Conservation (phyloP, 371 early-diverging fungal genomes). For the Fennellomyces sp. region DNA sequence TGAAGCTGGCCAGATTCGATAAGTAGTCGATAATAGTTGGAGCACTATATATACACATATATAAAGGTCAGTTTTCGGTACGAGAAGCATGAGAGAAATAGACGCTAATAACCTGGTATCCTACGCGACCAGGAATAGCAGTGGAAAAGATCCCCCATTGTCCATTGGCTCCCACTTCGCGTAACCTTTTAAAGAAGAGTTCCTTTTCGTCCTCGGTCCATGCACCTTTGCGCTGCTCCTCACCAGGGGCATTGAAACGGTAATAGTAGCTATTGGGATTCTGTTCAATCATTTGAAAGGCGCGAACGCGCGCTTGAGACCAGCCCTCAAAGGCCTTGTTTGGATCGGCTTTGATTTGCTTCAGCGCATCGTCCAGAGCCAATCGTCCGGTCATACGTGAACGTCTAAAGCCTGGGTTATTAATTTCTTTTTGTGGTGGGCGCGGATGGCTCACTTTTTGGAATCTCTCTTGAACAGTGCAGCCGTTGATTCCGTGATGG, state of each 20-base stretch:
- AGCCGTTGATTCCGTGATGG: not conserved
- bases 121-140: constrained; percentile 92
- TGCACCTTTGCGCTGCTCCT: constrained; percentile 85
- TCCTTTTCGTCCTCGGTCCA: constrained; percentile 84
- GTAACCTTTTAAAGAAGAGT: constrained; percentile 78
- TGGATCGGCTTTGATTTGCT: constrained; percentile 74
- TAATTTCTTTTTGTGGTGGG: no score
- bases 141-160: constrained; percentile 96
- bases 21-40: constrained; percentile 88
- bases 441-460: constrained; percentile 5
- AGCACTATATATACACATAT: constrained; percentile 70
- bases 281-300: constrained; percentile 83
- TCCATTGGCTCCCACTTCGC: constrained; percentile 86
- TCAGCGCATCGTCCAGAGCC: constrained; percentile 84
- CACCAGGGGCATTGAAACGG: constrained; percentile 95
- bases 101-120: constrained; percentile 95
- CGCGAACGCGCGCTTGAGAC: constrained; percentile 85
- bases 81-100: no score
- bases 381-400: constrained; percentile 53
- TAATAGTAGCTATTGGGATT: constrained; percentile 96
- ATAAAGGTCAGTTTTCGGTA: no score
- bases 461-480: not conserved
- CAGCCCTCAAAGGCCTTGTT: constrained; percentile 85
- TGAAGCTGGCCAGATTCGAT: constrained; percentile 79
- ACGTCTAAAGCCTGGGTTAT: not conserved